Evolutionary conservation across 176 grass and related monocot genomes (phyloP).

Genomic region (Rhynchospora breviuscula): DNA sequence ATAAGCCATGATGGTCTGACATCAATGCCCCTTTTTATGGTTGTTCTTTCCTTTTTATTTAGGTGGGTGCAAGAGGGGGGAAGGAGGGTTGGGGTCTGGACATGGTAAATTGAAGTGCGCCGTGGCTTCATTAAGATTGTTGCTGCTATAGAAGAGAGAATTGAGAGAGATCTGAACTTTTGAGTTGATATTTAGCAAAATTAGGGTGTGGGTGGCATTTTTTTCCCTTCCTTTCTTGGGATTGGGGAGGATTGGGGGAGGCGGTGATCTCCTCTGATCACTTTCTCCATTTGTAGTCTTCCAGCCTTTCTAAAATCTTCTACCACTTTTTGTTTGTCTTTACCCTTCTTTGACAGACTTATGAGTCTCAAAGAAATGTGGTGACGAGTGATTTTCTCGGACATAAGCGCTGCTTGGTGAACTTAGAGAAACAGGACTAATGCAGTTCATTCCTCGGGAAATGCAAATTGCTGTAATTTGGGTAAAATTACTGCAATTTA

Average conservation of each 20-base stretch:
- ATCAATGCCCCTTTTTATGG: not conserved
- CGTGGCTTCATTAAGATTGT: not conserved
- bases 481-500: no score
- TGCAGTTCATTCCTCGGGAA: no score
- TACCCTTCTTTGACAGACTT: not conserved
- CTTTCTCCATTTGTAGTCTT: not conserved
- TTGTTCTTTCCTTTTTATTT: not conserved
- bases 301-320: not conserved
- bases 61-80: not conserved
- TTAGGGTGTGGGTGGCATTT: not conserved
- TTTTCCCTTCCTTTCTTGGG: no score
- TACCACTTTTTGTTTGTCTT: not conserved
- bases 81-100: no score
- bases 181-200: not conserved
- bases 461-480: no score
- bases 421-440: no score
- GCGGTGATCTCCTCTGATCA: not conserved
- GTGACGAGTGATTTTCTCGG: no score
- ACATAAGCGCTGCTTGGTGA: no score
- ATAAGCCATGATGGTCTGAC: not conserved
- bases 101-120: no score
- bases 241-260: not conserved
- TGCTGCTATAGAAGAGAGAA: not conserved
- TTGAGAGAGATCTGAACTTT: not conserved
- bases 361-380: no score